Evolutionary conservation across 2,329 filamentous ascomycete species (phyloP).

Genomic region (Moelleriella libera): DNA sequence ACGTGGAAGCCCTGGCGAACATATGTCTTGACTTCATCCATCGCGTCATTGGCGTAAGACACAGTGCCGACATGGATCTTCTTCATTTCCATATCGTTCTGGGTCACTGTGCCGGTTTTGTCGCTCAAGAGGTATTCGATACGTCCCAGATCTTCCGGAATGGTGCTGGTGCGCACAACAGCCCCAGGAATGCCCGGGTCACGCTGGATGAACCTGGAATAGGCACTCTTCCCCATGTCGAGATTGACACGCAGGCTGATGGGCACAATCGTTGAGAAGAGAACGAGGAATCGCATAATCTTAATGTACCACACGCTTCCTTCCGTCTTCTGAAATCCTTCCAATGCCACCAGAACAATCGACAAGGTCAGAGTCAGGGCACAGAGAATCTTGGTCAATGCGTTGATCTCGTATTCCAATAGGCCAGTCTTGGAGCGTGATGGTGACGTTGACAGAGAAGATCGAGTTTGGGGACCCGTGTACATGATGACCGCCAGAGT

Average conservation of each 20-base stretch:
- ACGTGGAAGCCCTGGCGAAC: conserved; percentile 69
- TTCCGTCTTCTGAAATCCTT: conserved; percentile 59
- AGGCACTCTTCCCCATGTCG: conserved; percentile 93
- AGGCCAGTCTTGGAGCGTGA: conserved; percentile 90
- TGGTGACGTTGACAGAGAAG: conserved; percentile 80
- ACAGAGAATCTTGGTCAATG: conserved; percentile 89
- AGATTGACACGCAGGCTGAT: conserved; percentile 94
- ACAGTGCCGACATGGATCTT: conserved; percentile 98
- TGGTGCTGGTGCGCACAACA: conserved; percentile 90
- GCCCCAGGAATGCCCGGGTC: conserved; percentile 84
- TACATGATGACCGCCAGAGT: conserved; percentile 88
- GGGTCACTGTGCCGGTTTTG: conserved; percentile 94
- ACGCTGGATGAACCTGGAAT: conserved; percentile 87
- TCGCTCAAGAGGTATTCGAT: conserved; percentile 95
- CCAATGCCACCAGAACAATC: conserved; percentile 72
- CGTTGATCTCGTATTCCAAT: conserved; percentile 93
- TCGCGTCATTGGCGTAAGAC: conserved; percentile 94
- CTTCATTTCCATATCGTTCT: conserved; percentile 98
- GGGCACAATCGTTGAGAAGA: conserved; percentile 98
- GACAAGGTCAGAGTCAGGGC: conserved; percentile 76
- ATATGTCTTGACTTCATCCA: conserved; percentile 89
- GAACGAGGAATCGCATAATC: conserved; percentile 92
- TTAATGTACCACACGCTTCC: conserved; percentile 80
- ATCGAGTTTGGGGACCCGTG: conserved; percentile 85
- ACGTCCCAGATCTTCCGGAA: conserved; percentile 86